Conservation (phyloP, 2,329 filamentous ascomycete species). For the Scedosporium apiospermum region DNA sequence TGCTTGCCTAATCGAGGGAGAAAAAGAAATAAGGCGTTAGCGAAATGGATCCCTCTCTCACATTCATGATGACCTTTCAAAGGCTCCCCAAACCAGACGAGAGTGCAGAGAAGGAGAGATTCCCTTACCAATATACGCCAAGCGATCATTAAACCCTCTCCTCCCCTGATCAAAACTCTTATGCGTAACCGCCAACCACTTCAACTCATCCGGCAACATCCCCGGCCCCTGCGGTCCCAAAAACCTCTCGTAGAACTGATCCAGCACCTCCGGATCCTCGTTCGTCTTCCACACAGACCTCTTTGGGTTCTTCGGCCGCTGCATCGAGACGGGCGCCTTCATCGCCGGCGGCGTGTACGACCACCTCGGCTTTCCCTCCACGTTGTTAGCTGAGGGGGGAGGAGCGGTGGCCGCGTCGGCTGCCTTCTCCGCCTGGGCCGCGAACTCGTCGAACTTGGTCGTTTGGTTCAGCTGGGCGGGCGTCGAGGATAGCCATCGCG, state of each 20-base stretch:
- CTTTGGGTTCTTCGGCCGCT: constrained; percentile 42
- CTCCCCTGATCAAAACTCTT: constrained; percentile 96
- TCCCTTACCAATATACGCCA: constrained; percentile 41
- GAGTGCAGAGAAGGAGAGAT: not conserved
- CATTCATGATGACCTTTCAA: not conserved
- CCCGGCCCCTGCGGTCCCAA: constrained; percentile 64
- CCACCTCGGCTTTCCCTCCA: constrained; percentile 47
- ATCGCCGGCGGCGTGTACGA: constrained; percentile 58
- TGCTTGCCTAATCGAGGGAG: constrained; percentile 15
- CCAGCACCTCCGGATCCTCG: constrained; percentile 60
- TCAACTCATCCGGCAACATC: constrained; percentile 78
- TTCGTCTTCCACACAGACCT: constrained; percentile 61
- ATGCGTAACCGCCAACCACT: constrained; percentile 94
- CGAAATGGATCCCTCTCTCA: not conserved
- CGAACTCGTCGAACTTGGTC: not conserved
- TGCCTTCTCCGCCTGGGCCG: not conserved
- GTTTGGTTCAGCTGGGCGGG: too few species aligned
- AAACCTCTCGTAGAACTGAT: constrained; percentile 68
- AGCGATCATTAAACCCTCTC: constrained; percentile 85
- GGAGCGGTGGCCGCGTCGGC: not conserved
- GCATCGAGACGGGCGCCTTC: constrained; percentile 59
- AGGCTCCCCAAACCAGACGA: not conserved
- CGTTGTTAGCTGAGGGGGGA: not conserved
- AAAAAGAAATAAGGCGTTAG: not conserved
- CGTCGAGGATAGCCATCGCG: not conserved